phyloP scores from a whole-genome alignment of 768 basidiomycete species.

The Lentinus brumalis region DNA sequence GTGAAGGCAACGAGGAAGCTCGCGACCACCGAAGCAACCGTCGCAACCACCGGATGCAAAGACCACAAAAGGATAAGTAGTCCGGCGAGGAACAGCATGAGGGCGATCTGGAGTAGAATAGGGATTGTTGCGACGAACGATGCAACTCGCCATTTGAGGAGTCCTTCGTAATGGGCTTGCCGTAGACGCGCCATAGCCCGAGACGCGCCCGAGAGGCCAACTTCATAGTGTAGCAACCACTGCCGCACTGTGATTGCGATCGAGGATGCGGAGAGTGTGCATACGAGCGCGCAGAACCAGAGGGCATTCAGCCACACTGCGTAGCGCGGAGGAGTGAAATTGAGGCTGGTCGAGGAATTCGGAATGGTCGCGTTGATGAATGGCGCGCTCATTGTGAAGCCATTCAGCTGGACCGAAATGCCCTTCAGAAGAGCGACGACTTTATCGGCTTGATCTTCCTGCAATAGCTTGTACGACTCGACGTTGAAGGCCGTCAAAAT shows the following conservation, averaged over 20 bases:
- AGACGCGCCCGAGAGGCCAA: background rate
- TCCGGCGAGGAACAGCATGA: conserved; percentile 6
- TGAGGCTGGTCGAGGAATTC: background rate
- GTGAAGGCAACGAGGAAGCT: background rate
- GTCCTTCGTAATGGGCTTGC: conserved; percentile 1
- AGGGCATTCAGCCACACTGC: conserved; percentile 23
- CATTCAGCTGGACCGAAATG: conserved; percentile 12
- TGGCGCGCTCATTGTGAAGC: conserved; percentile 2
- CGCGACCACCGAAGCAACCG: background rate
- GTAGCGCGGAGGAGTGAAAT: background rate
- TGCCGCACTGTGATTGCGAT: conserved; percentile 4
- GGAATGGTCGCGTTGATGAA: conserved; percentile 6
- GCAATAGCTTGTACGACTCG: conserved; percentile 20
- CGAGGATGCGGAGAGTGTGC: background rate
- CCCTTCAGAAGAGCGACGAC: conserved; percentile 4
- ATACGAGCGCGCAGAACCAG: conserved; percentile 21
- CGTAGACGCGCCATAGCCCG: background rate
- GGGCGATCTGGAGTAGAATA: background rate
- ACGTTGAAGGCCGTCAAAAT: conserved; percentile 27
- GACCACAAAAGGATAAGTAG: conserved; percentile 3
- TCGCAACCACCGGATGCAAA: background rate
- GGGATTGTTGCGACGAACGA: conserved; percentile 23
- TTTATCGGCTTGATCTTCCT: background rate
- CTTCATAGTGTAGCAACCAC: conserved; percentile 1
- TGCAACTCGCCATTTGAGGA: background rate